A percentile compares a stretch with the other conserved stretches of the same genome.
Conservation (phyloP, 2,329 filamentous ascomycete species). For the Fusarium redolens region DNA sequence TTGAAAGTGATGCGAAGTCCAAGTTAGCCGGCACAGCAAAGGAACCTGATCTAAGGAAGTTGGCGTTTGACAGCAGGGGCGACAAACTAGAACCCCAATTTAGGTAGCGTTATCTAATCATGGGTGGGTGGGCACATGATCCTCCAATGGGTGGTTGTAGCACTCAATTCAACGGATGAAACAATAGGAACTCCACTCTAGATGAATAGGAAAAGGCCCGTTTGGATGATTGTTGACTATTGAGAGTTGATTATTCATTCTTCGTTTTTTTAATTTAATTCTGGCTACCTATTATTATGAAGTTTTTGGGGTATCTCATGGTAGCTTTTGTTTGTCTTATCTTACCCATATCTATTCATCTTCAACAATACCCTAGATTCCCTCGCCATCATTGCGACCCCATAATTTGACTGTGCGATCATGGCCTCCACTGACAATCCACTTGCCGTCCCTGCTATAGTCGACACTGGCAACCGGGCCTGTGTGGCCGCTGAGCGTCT, state of each 20-base stretch:
- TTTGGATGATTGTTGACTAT: neutral
- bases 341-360: conserved; percentile 21
- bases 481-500: conserved; percentile 88
- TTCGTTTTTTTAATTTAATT: neutral
- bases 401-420: conserved; percentile 97
- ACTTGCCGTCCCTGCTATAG: conserved; percentile 84
- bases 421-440: conserved; percentile 94
- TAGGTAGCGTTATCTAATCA: conserved; percentile 44
- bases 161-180: conserved; percentile 18
- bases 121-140: conserved; percentile 34
- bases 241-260: neutral
- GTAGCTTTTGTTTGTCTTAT: conserved; percentile 30
- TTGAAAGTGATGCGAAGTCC: conserved; percentile 28
- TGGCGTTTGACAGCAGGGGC: conserved; percentile 36
- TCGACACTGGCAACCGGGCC: conserved; percentile 93
- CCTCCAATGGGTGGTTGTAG: conserved; percentile 13
- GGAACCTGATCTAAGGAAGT: conserved; percentile 41
- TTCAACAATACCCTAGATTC: conserved; percentile 51
- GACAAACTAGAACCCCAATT: conserved; percentile 12
- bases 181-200: conserved; percentile 22
- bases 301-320: conserved; percentile 43
- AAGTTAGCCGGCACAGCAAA: conserved; percentile 26
- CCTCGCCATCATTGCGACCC: conserved; percentile 82
- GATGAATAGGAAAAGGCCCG: neutral
- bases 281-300: conserved; percentile 16